Percentiles rank a stretch among this genome's conserved stretches.
Evolutionary conservation across 2,329 filamentous ascomycete species (phyloP).

Genomic region (Fusarium austroafricanum): DNA sequence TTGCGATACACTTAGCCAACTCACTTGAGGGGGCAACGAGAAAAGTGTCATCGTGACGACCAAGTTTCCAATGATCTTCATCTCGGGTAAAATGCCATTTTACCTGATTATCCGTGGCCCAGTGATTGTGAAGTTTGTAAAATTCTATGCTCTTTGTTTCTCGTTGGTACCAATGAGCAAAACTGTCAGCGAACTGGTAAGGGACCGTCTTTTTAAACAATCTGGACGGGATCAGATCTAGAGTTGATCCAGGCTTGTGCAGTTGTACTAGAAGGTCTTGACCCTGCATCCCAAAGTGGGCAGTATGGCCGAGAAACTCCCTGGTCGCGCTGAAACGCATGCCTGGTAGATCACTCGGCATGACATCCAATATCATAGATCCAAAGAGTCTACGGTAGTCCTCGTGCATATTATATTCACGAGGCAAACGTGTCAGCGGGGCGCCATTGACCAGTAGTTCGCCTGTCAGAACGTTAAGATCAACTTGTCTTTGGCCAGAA

Average conservation of each 20-base stretch:
- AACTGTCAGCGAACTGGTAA: constrained; percentile 52
- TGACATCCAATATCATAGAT: constrained; percentile 27
- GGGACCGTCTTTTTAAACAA: constrained; percentile 51
- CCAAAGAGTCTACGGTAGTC: constrained; percentile 36
- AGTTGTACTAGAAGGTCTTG: constrained; percentile 52
- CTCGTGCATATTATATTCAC: constrained; percentile 16
- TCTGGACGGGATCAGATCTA: constrained; percentile 51
- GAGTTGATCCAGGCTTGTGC: constrained; percentile 6
- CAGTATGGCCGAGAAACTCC: constrained; percentile 37
- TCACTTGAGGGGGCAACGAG: constrained; percentile 10
- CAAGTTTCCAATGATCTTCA: constrained; percentile 38
- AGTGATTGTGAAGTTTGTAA: constrained; percentile 42
- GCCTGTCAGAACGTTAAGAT: constrained; percentile 31
- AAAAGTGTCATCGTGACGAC: background rate
- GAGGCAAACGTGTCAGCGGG: constrained; percentile 27
- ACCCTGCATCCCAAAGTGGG: constrained; percentile 52
- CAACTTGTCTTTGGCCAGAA: background rate
- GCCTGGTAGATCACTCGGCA: constrained; percentile 31
- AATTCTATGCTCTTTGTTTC: constrained; percentile 50
- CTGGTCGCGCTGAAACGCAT: constrained; percentile 57
- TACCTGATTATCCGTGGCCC: constrained; percentile 31
- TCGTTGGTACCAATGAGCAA: constrained; percentile 60
- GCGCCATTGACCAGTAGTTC: constrained; percentile 22
- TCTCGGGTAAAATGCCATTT: constrained; percentile 40
- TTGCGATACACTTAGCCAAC: constrained; percentile 4